These are phyloP conservation scores for Tranzscheliella williamsii DNA, from an alignment of 1,284 basidiomycete species.

Conservation along the genomic window DNA sequence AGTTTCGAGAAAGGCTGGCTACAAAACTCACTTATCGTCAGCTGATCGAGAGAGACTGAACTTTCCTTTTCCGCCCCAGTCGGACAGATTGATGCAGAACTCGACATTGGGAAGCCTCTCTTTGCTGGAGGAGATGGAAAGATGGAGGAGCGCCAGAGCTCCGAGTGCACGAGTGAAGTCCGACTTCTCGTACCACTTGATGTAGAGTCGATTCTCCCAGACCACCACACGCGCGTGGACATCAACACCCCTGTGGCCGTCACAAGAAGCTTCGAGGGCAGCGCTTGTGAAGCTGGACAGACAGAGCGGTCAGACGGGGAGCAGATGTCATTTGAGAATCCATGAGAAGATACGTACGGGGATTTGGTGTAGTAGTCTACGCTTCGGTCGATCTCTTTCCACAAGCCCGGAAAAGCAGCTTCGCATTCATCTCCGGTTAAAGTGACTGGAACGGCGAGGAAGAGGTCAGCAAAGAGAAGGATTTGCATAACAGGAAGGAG, in stretches of 20 bases:
- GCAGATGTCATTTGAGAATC: too few species aligned
- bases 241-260: conserved; percentile 50
- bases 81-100: conserved; percentile 51
- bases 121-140: conserved; percentile 36
- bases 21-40: conserved; percentile 34
- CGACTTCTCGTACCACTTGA: conserved; percentile 49
- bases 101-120: conserved; percentile 58
- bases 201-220: conserved; percentile 52
- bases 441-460: too few species aligned
- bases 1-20: too few species aligned
- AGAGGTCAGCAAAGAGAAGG: too few species aligned
- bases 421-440: conserved; percentile 55
- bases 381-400: conserved; percentile 50
- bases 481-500: too few species aligned
- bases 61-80: conserved; percentile 54
- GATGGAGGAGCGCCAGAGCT: conserved; percentile 43
- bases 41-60: conserved; percentile 47
- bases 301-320: conserved; percentile 22
- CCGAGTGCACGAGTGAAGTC: conserved; percentile 43
- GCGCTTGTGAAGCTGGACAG: conserved; percentile 46
- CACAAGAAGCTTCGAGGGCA: too few species aligned
- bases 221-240: conserved; percentile 52
- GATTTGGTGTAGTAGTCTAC: conserved; percentile 42
- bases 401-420: conserved; percentile 53
- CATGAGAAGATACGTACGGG: too few species aligned